A percentile compares a stretch with the other conserved stretches of the same genome.
Evolutionary conservation across 768 basidiomycete species (phyloP).

Genomic region (Rhodotorula taiwanensis): DNA sequence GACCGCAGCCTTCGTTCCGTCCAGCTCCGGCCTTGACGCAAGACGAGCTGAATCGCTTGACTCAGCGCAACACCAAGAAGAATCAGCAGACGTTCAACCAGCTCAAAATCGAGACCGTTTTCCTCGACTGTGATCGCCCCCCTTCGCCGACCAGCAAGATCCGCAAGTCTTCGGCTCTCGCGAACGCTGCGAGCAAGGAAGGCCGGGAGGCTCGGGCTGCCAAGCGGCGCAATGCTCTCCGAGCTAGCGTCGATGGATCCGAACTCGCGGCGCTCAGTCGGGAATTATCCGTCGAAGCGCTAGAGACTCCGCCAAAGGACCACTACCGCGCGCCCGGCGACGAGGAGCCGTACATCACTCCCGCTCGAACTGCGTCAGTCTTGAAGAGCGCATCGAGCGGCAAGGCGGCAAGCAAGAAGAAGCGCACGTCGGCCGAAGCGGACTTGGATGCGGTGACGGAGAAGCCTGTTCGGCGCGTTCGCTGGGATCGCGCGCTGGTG

Average conservation of each 20-base stretch:
- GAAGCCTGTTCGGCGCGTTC: background rate
- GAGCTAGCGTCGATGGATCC: constrained; percentile 23
- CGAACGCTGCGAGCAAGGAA: constrained; percentile 6
- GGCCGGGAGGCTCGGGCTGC: constrained; percentile 15
- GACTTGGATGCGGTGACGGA: background rate
- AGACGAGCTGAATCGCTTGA: constrained; percentile 30
- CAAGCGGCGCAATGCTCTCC: constrained; percentile 19
- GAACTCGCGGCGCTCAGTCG: constrained; percentile 4
- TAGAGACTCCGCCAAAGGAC: background rate
- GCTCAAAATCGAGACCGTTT: constrained; percentile 30
- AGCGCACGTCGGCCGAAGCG: background rate
- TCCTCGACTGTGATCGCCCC: constrained; percentile 35
- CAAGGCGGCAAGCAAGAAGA: constrained; percentile 4
- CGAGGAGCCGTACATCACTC: constrained; percentile 31
- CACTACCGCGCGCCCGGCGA: constrained; percentile 33
- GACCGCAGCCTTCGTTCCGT: constrained; percentile 1
- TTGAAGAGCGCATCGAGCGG: background rate
- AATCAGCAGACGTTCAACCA: constrained; percentile 36
- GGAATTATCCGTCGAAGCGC: background rate
- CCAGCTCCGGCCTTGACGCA: constrained; percentile 29
- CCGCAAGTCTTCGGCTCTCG: constrained; percentile 16
- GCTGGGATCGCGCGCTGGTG: constrained; percentile 33
- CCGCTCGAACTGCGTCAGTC: background rate
- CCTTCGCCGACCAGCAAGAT: constrained; percentile 40
- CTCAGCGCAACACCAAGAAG: constrained; percentile 34